Evolutionary conservation across 805 yeast genomes (phyloP), one percentile per base, ranked within the genome.

Genomic region (Phaffomyces thermotolerans): DNA sequence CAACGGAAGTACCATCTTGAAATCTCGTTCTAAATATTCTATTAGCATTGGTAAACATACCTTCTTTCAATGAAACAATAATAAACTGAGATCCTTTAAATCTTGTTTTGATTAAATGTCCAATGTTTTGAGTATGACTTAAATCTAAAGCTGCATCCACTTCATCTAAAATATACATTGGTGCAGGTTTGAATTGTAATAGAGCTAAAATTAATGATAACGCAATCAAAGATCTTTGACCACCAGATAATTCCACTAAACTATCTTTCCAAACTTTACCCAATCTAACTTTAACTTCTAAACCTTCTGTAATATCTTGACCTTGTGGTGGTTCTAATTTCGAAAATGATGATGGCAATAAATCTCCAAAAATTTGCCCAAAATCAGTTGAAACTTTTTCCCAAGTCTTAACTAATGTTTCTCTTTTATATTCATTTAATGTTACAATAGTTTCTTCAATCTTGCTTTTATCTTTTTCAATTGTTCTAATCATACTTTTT

Each of bases 81-180:
- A 93, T 91, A 61, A 93, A 93, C 60, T 93, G 99, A 3, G 97
- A 85, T 1, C 95, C 96, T 63, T 86, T 84, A 66, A 93, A 93
- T 53, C 96, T 71, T 0, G 97, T 91, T 66, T 91, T 93, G 63
- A 93, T 93, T 60, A 93, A 71, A 58, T 88, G 96, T 4, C 99
- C 99, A 57, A 93, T 93, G 57, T 93, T 93, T 63, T 93, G 98
- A 1, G 99, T 93, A 60, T 93, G 99, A 46, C 95, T 86, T 51
- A 91, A 74, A 71, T 93, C 99, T 51, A 93, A 73, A 1, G 99
- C 99, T 1, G 99, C 99, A 67, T 93, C 99, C 33, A 93, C 97
- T 66, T 93, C 99, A 65, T 93, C 99, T 45, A 93, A 69, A 53
- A 93, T 91, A 59, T 93, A 93, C 95, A 93, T 86, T 8, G 99